These are phyloP conservation scores for Steccherinum ochraceum DNA, from an alignment of 768 basidiomycete species.

Conservation along the genomic window DNA sequence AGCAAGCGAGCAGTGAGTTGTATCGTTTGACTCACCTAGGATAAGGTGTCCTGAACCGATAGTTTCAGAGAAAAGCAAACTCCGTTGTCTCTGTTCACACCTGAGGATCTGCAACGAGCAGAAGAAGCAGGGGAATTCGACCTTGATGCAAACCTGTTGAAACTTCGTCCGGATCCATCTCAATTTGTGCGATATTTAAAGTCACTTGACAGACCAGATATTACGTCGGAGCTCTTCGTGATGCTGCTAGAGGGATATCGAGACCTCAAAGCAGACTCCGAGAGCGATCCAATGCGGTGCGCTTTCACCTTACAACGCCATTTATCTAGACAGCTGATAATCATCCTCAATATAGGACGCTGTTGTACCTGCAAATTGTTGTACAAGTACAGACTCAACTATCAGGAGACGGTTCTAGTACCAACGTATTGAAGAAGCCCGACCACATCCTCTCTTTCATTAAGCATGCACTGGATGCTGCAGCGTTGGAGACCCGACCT, in stretches of 20 bases:
- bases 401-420: slow-evolving; percentile 43
- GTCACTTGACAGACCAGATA: slow-evolving; percentile 57
- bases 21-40: neutral
- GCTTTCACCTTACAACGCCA: slow-evolving; percentile 6
- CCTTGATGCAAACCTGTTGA: slow-evolving; percentile 50
- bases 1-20: slow-evolving; percentile 35
- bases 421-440: slow-evolving; percentile 58
- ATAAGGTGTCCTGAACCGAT: neutral
- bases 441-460: slow-evolving; percentile 78
- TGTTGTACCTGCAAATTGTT: slow-evolving; percentile 75
- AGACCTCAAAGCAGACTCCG: slow-evolving; percentile 29
- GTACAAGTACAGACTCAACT: slow-evolving; percentile 75
- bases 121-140: slow-evolving; percentile 37
- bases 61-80: slow-evolving; percentile 1
- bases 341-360: slow-evolving; percentile 36
- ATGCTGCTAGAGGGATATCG: slow-evolving; percentile 65
- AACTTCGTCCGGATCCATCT: slow-evolving; percentile 69
- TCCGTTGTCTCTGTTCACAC: slow-evolving; percentile 40
- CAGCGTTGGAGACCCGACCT: slow-evolving; percentile 6
- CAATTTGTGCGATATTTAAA: slow-evolving; percentile 65
- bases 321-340: neutral
- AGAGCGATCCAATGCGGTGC: slow-evolving; percentile 49
- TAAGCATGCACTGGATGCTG: slow-evolving; percentile 63
- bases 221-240: slow-evolving; percentile 71
- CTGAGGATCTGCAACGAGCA: slow-evolving; percentile 37